Base-by-base conservation (phyloP, 495 filamentous ascomycete species). In the Patellaria atrata region DNA sequence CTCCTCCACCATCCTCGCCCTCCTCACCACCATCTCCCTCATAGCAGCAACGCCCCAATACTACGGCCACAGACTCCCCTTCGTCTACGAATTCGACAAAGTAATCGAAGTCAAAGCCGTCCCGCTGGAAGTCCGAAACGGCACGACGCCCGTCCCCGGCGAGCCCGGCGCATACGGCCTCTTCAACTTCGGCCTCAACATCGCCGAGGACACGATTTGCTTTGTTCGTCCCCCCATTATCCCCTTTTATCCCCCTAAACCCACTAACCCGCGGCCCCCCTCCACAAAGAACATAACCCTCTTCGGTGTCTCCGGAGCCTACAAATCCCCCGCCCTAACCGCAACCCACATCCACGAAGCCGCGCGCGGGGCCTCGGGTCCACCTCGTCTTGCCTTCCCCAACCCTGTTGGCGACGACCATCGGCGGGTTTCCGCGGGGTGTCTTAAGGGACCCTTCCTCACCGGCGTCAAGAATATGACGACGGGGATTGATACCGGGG, bases 321-420 rank as follows among this genome's bases (percentile, higher is more conserved):
- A 39, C 21, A 3, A 20, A 12, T 39, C 36, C 5, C 36, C 28
- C 3, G 36, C 36, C 2, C 36, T 30, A 3, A 39, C 36, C 4
- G 36, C 36, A 3, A 39, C 36, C 15, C 36, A 39, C 28, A 39
- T 39, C 28, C 36, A 39, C 18, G 14, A 39, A 33, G 36, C 27
- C 3, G 15, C 28, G 3, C 8, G 13, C 8, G 36, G 36, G 7
- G 28, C 36, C 8, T 33, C 36, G 22, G 36, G 36, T 5, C 36
- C 28, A n/a, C 36, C 36, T 3, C 36, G 36, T 15, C 6, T 39
- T 19, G 36, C 19, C 4, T 39, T 39, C 19, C 36, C 36, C 3
- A 39, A 39, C 21, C 36, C 36, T 5, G 14, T 8, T 8, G 36
- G 36, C 6, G 22, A 22, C 6, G 36, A 39, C n/a, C 4, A 39